Conservation (phyloP, 352 stramenopile genomes). For the Porosira glacialis region DNA sequence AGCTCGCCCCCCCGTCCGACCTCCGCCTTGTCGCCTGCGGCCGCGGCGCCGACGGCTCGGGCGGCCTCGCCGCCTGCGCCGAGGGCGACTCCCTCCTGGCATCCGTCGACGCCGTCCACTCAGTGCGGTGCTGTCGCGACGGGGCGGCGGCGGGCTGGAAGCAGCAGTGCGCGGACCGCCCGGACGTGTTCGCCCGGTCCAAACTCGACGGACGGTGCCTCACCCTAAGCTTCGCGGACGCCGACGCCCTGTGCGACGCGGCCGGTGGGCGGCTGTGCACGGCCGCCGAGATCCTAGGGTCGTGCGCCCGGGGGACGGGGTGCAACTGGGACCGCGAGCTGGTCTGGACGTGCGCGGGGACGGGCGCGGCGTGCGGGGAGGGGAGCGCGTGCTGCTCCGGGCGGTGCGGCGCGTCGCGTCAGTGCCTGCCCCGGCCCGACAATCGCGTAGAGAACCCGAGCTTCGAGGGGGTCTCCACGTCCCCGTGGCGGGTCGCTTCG, state of each 20-base stretch:
- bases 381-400: neutral
- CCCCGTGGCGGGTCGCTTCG: neutral
- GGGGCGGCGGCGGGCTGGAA: neutral
- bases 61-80: neutral
- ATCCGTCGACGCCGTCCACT: neutral
- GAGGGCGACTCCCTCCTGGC: conserved; percentile 1
- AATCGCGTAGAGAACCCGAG: neutral
- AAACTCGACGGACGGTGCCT: neutral
- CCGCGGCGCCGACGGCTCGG: neutral
- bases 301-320: neutral
- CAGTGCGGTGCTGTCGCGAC: neutral
- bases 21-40: neutral
- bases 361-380: neutral
- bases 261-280: neutral
- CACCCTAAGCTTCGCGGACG: neutral
- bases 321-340: neutral
- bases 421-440: neutral
- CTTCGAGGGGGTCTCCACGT: neutral
- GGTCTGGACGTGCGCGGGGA: neutral
- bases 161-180: neutral
- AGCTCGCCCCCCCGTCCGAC: neutral
- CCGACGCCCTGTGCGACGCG: neutral
- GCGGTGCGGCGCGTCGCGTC: neutral
- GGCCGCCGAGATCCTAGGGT: neutral
- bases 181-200: neutral